Conservation (phyloP, 148 eudicot species). For the Fagopyrum homotropicum region DNA sequence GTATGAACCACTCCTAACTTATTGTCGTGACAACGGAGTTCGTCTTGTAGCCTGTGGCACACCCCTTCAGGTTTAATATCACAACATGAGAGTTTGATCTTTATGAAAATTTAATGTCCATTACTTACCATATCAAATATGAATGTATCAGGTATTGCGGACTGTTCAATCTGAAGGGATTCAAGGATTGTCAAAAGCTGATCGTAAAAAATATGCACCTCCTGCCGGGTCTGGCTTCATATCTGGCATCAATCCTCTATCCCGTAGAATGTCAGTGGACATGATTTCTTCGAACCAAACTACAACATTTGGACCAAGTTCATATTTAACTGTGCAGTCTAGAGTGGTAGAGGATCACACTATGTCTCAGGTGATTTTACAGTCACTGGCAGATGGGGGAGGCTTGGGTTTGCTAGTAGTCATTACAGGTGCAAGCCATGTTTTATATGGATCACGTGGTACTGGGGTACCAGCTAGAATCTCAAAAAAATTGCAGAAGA, state of each 20-base stretch:
- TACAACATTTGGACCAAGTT: slow-evolving; percentile 71
- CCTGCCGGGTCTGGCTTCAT: slow-evolving; percentile 98
- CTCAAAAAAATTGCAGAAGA: slow-evolving; percentile 85
- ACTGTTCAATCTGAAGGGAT: slow-evolving; percentile 99
- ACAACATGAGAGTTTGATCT: background rate
- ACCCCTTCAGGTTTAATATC: slow-evolving; percentile 68
- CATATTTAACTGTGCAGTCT: slow-evolving; percentile 82
- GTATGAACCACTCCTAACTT: slow-evolving; percentile 72
- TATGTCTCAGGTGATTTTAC: slow-evolving; percentile 72
- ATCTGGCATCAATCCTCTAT: slow-evolving; percentile 61
- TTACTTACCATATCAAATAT: background rate
- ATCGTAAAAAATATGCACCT: slow-evolving; percentile 77
- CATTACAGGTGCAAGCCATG: slow-evolving; percentile 89
- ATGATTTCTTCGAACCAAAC: slow-evolving; percentile 41
- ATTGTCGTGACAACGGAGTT: slow-evolving; percentile 72
- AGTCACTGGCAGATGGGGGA: slow-evolving; percentile 61
- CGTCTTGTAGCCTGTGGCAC: slow-evolving; percentile 83
- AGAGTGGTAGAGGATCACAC: slow-evolving; percentile 82
- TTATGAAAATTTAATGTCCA: background rate
- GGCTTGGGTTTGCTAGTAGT: slow-evolving; percentile 76
- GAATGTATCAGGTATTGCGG: slow-evolving; percentile 54
- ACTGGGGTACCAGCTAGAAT: slow-evolving; percentile 90
- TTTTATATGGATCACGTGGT: slow-evolving; percentile 80
- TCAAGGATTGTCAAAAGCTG: slow-evolving; percentile 71
- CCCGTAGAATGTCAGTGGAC: slow-evolving; percentile 61